Evolutionary conservation across 352 stramenopile genomes (phyloP).

Genomic region (Lagenidium giganteum): DNA sequence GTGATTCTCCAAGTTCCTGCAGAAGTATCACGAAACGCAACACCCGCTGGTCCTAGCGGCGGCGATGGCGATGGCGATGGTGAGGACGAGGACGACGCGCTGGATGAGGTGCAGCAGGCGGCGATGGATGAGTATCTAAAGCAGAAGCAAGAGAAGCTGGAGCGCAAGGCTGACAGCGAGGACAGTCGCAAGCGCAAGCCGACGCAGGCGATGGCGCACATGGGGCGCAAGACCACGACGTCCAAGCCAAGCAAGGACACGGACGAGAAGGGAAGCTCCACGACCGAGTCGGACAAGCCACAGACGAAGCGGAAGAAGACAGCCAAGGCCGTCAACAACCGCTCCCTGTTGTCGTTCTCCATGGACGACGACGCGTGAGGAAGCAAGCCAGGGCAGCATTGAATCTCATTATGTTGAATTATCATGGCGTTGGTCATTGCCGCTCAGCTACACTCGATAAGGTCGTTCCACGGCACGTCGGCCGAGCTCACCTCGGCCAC

Average conservation of each 20-base stretch:
- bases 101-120: conserved; percentile 79
- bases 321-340: conserved; percentile 50
- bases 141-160: conserved; percentile 38
- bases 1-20: conserved; percentile 83
- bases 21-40: conserved; percentile 76
- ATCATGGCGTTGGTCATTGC: too few species aligned
- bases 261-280: conserved; percentile 20
- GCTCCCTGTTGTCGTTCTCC: conserved; percentile 78
- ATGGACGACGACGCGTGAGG: conserved; percentile 84
- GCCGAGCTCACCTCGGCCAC: too few species aligned
- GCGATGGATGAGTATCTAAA: conserved; percentile 69
- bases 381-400: too few species aligned
- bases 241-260: conserved; percentile 17
- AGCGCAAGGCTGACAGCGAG: conserved; percentile 16
- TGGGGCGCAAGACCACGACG: conserved; percentile 11
- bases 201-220: conserved; percentile 1
- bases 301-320: conserved; percentile 58
- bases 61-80: conserved; percentile 31
- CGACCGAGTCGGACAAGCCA: too few species aligned
- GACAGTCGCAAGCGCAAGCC: too few species aligned
- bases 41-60: conserved; percentile 42
- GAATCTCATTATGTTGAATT: too few species aligned
- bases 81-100: conserved; percentile 55
- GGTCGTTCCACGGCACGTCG: too few species aligned
- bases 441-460: too few species aligned